Conservation (phyloP, 805 yeast species). For the Yarrowia alimentaria region DNA sequence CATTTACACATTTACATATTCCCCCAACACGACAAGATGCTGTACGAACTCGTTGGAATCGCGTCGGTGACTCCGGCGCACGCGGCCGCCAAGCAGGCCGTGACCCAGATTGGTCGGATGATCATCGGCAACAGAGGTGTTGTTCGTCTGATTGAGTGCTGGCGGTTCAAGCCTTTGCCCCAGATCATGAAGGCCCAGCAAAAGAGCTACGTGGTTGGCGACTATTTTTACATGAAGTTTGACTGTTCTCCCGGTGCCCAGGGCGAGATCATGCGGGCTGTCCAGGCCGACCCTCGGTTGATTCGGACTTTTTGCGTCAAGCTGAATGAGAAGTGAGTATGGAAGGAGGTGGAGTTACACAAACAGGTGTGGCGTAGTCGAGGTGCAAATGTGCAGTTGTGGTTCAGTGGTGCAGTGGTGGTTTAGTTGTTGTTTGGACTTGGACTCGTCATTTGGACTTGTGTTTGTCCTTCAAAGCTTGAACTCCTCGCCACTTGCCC, state of each 20-base stretch:
- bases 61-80: conserved; percentile 55
- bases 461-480: too few species aligned
- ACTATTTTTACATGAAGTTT: conserved; percentile 80
- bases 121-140: conserved; percentile 90
- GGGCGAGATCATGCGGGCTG: conserved; percentile 73
- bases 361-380: too few species aligned
- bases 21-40: conserved; percentile 51
- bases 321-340: conserved; percentile 29
- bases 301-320: conserved; percentile 73
- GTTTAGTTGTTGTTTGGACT: too few species aligned
- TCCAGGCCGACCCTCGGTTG: conserved; percentile 87
- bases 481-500: too few species aligned
- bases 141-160: conserved; percentile 74
- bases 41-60: conserved; percentile 85
- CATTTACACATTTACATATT: too few species aligned
- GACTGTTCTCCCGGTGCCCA: conserved; percentile 87
- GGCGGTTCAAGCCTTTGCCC: conserved; percentile 79
- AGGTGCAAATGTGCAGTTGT: too few species aligned
- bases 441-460: too few species aligned
- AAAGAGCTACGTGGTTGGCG: conserved; percentile 86
- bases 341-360: background rate
- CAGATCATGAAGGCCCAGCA: conserved; percentile 79
- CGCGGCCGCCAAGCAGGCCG: conserved; percentile 63
- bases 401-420: too few species aligned
- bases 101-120: conserved; percentile 73